A percentile compares a stretch with the other conserved stretches of the same genome.
These are phyloP conservation scores for Ophiostoma pallidulum DNA, from an alignment of 2,329 filamentous ascomycete species.

Conservation along the genomic window DNA sequence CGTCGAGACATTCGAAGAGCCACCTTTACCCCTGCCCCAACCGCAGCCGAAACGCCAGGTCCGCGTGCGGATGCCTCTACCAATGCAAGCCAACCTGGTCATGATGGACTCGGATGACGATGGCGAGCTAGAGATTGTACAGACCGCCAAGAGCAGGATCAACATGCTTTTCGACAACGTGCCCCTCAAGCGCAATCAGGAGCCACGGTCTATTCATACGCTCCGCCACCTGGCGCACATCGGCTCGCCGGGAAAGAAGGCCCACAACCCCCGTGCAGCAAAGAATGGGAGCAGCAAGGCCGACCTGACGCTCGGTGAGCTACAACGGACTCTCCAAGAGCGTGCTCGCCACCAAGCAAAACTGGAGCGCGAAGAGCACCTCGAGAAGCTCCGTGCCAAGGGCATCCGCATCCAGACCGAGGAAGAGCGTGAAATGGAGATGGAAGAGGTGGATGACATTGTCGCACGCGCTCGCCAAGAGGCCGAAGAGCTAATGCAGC, in stretches of 20 bases:
- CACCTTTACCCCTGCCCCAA: conserved; percentile 17
- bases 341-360: conserved; percentile 73
- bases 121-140: conserved; percentile 55
- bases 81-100: conserved; percentile 30
- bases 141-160: conserved; percentile 40
- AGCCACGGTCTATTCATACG: conserved; percentile 53
- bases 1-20: conserved; percentile 19
- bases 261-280: conserved; percentile 10
- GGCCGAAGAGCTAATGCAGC: conserved; percentile 65
- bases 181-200: conserved; percentile 52
- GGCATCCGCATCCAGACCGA: conserved; percentile 75
- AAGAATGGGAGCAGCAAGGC: background rate
- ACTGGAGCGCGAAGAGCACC: conserved; percentile 63
- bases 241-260: conserved; percentile 45
- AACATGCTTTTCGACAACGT: conserved; percentile 61
- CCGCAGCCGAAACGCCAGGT: conserved; percentile 36
- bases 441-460: conserved; percentile 78
- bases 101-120: conserved; percentile 33
- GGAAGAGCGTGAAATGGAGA: conserved; percentile 76
- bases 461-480: conserved; percentile 76
- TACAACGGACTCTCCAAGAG: conserved; percentile 48
- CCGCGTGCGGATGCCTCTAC: conserved; percentile 36
- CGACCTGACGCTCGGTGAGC: conserved; percentile 40
- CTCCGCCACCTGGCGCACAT: conserved; percentile 69
- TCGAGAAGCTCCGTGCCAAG: conserved; percentile 67